phyloP scores from a whole-genome alignment of 495 filamentous ascomycete genomes.

The Chaetomidium leptoderma region DNA sequence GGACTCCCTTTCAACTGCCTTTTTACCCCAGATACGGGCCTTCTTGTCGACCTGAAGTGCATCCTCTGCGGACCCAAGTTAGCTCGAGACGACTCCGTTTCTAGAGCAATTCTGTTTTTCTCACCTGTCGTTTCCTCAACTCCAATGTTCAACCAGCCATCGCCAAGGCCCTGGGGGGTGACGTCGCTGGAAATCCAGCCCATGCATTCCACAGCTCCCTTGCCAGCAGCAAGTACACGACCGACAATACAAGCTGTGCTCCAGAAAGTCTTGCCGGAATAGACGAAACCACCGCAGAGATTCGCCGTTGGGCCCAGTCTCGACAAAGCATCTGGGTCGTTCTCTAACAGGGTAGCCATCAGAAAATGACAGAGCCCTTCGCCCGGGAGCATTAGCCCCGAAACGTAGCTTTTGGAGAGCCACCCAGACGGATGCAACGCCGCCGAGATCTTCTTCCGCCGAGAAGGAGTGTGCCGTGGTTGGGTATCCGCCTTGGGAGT shows the following conservation, averaged over 20 bases:
- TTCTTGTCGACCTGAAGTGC: conserved; percentile 39
- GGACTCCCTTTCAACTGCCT: conserved; percentile 47
- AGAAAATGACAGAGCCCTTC: conserved; percentile 69
- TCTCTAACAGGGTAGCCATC: conserved; percentile 74
- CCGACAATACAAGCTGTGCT: conserved; percentile 74
- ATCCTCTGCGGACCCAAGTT: conserved; percentile 34
- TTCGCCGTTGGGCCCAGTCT: conserved; percentile 65
- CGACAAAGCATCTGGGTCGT: conserved; percentile 60
- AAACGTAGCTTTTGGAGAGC: conserved; percentile 75
- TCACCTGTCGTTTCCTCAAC: conserved; percentile 49
- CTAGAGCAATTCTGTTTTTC: conserved; percentile 18
- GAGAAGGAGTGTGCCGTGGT: conserved; percentile 27
- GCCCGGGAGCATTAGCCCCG: conserved; percentile 74
- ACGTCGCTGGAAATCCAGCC: conserved; percentile 67
- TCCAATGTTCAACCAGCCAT: conserved; percentile 64
- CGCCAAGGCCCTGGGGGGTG: conserved; percentile 45
- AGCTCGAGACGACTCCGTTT: background rate
- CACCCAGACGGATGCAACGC: conserved; percentile 60
- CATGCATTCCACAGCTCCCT: conserved; percentile 68
- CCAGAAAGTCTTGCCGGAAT: conserved; percentile 70
- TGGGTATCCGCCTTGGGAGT: conserved; percentile 23
- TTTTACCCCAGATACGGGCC: conserved; percentile 47
- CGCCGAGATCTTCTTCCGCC: conserved; percentile 40
- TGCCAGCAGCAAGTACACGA: conserved; percentile 63
- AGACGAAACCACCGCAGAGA: conserved; percentile 75